A percentile compares a stretch with the other conserved stretches of the same genome.
These are phyloP conservation scores for Fusarium lyarnte DNA, from an alignment of 2,329 filamentous ascomycete genomes.

Conservation along the genomic window DNA sequence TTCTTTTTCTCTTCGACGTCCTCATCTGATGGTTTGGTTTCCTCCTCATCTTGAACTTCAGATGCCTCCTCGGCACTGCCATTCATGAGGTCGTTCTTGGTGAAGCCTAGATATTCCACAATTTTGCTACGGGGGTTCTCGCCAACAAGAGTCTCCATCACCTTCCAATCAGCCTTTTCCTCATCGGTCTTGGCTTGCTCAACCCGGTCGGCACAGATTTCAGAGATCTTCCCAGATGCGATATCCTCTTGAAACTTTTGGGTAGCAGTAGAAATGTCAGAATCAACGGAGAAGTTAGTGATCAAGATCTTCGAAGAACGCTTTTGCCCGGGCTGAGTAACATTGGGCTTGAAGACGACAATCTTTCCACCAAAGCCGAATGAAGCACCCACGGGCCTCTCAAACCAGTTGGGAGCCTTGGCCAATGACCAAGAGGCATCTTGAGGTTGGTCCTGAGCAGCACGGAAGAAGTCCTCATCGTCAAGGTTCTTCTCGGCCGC, in stretches of 20 bases:
- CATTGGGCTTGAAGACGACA: constrained; percentile 73
- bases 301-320: constrained; percentile 82
- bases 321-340: constrained; percentile 69
- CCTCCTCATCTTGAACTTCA: constrained; percentile 35
- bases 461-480: constrained; percentile 95
- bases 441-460: constrained; percentile 91
- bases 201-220: constrained; percentile 83
- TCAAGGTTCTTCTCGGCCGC: constrained; percentile 77
- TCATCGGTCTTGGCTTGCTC: constrained; percentile 81
- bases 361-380: constrained; percentile 98
- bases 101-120: constrained; percentile 89
- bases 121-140: constrained; percentile 88
- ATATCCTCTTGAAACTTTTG: constrained; percentile 88
- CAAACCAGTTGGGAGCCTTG: constrained; percentile 90
- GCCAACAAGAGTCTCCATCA: constrained; percentile 87
- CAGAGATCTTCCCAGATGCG: constrained; percentile 77
- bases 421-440: constrained; percentile 86
- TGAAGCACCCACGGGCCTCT: constrained; percentile 83
- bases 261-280: constrained; percentile 82
- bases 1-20: constrained; percentile 55
- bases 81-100: constrained; percentile 65
- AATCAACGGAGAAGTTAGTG: constrained; percentile 88
- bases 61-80: constrained; percentile 53
- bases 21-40: constrained; percentile 44
- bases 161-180: constrained; percentile 95